Conservation (phyloP, 2,329 filamentous ascomycete species). For the Aspergillus calidoustus region DNA sequence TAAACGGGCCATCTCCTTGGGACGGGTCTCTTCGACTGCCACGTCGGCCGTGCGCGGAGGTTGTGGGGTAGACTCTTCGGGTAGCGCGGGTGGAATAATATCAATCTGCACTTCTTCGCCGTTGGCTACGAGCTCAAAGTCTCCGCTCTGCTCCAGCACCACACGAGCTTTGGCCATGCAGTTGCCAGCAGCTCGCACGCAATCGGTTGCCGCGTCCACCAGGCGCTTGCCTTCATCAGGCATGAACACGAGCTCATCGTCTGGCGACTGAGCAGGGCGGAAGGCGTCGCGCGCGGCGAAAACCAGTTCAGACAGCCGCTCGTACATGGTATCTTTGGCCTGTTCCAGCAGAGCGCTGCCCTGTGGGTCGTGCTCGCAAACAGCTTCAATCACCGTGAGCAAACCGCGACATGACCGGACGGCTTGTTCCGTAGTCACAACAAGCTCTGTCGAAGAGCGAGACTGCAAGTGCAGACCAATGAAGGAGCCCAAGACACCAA, state of each 20-base stretch:
- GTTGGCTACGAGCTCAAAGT: constrained; percentile 75
- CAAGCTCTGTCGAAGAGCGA: constrained; percentile 83
- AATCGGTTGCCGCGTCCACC: constrained; percentile 78
- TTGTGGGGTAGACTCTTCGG: constrained; percentile 28
- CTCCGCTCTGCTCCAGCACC: constrained; percentile 85
- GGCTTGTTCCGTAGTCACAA: constrained; percentile 80
- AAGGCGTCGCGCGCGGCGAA: constrained; percentile 81
- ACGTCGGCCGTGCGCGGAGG: constrained; percentile 24
- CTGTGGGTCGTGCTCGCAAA: constrained; percentile 76
- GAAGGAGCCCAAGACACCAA: constrained; percentile 90
- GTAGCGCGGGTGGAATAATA: constrained; percentile 13
- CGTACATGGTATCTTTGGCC: constrained; percentile 76
- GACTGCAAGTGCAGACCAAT: constrained; percentile 93
- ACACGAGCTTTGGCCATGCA: constrained; percentile 85
- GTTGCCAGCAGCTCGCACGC: constrained; percentile 87
- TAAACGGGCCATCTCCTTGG: constrained; percentile 42
- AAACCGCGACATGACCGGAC: constrained; percentile 80
- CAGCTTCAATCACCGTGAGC: constrained; percentile 77
- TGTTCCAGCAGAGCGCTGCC: constrained; percentile 69
- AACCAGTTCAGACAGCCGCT: constrained; percentile 78
- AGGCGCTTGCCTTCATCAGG: constrained; percentile 78
- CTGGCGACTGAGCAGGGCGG: constrained; percentile 67
- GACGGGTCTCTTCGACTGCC: constrained; percentile 22
- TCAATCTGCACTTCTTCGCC: constrained; percentile 51
- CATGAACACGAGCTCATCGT: constrained; percentile 76